Evolutionary conservation across 371 early-diverging fungal genomes (phyloP), one percentile per base, ranked within the genome.

Genomic region (Circinella umbellata): DNA sequence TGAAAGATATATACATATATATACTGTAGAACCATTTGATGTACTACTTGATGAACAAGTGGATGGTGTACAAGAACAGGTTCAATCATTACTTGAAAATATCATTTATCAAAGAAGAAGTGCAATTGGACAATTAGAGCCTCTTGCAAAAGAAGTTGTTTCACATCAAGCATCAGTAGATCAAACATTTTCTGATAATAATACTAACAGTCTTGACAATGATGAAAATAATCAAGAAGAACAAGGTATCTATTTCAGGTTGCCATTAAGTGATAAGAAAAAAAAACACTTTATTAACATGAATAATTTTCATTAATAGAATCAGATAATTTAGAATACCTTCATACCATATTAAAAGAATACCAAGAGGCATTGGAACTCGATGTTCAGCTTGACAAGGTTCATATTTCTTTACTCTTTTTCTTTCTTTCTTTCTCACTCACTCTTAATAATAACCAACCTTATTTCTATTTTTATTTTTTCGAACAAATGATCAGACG

Each of bases 281-380:
- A 2, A 27, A 27, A 27, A 27, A 27, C 27, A 27, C 0, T 2
- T 27, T 42, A 42, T 3, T 42, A 11, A 42, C 42, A 42, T 42
- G 1, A 42, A 9, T 42, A 9, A 42, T 9, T 42, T 9, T 42
- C 42, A 27, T 27, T 27, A 42, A 1, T 42, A 53, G 53, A 53
- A 53, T 15, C 8, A 57, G 57, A 57, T 18, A 1, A 36, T 15
- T n/a, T 38, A 10, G 48, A 10, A 8, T n/a, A 64, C 48, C 3
- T 49, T 46, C 14, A 35, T 47, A 64, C 36, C 48, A 64, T 64
- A 20, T 17, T 53, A 64, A 64, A 64, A 27, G 65, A 64, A 35
- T 53, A 64, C 48, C 65, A 48, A 37, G 65, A 64, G 11, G 53
- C 65, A 37, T 5, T 51, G 8, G 18, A n/a, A 18, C 0, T 64